These are phyloP conservation scores for Psilocybe azurescens DNA, from an alignment of 768 basidiomycete genomes.

Conservation along the genomic window DNA sequence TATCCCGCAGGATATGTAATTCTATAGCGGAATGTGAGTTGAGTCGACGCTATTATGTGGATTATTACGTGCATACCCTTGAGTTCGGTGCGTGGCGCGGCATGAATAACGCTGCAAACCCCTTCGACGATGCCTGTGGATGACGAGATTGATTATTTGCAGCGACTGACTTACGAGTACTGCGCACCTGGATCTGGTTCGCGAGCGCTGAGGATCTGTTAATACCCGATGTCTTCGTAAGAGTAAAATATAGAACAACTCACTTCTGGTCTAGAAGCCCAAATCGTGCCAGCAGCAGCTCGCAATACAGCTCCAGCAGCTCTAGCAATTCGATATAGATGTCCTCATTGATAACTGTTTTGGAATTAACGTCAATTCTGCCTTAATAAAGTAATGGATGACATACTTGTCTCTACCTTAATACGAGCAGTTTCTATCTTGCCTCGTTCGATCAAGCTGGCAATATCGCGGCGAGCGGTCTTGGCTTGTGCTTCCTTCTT, in stretches of 20 bases:
- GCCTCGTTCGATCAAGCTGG: conserved; percentile 75
- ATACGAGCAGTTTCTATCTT: conserved; percentile 87
- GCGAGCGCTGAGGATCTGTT: conserved; percentile 51
- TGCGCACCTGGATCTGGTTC: conserved; percentile 80
- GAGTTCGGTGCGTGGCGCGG: conserved; percentile 89
- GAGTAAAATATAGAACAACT: conserved; percentile 29
- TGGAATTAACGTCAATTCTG: conserved; percentile 5
- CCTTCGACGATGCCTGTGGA: conserved; percentile 66
- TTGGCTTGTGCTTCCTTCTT: conserved; percentile 89
- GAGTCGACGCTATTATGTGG: not conserved
- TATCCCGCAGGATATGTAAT: conserved; percentile 87
- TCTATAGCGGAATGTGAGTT: conserved; percentile 49
- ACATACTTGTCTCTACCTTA: conserved; percentile 83
- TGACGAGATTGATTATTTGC: not conserved
- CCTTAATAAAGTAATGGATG: conserved; percentile 21
- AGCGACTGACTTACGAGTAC: not conserved
- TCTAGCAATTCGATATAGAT: conserved; percentile 89
- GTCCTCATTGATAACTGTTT: conserved; percentile 83
- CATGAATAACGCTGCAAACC: conserved; percentile 86
- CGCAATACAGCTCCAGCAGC: conserved; percentile 92
- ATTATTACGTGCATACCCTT: conserved; percentile 59
- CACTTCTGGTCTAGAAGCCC: conserved; percentile 90
- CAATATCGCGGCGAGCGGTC: conserved; percentile 78
- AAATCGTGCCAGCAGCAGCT: conserved; percentile 92
- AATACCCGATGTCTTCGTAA: conserved; percentile 17